Evolutionary conservation across 345 rosid species (phyloP), one percentile per base, ranked within the genome.

Genomic region (Cardamine occulta): DNA sequence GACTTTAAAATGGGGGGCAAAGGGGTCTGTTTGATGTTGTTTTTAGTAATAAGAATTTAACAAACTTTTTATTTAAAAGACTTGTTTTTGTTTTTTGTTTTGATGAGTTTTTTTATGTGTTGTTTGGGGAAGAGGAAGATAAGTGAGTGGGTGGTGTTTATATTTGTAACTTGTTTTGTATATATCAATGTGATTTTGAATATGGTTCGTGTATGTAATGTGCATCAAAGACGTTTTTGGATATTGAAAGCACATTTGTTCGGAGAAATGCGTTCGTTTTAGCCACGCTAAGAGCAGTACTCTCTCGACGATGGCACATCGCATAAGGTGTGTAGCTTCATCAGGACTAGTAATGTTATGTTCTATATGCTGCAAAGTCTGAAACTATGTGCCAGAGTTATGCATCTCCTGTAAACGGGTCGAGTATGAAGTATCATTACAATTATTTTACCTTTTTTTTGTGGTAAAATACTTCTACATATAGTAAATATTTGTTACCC

Each of bases 131-230:
- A 39, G 68, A 37, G 69, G 63, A 61, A 7, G 63, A 76, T 51
- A 52, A 52, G 58, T 34, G 80, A 76, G 58, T 70, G 6, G 72
- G 66, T 77, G 67, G 80, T 77, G 76, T 71, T 77, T 70, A 71
- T 70, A 70, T 70, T 11, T 11, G 59, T 64, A 70, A 77, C 66
- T 47, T 71, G 60, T 47, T 63, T 32, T 77, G 72, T 77, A 63
- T 77, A 71, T 71, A 77, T 57, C 17, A 64, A 64, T 77, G 76
- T 71, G 63, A 71, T 57, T 77, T 64, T 77, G 66, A 70, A 63
- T 44, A 0, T 63, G 65, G 45, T 28, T 70, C 19, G 71, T 70
- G 3, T 69, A 54, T 63, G 49, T 63, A 10, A 29, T 68, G 15
- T 59, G 6, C 14, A 58, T 34, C 45, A 59, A 10, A 3, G 0